Evolutionary conservation across 202 grass and related monocot species (phyloP), one percentile per base, ranked within the genome.

Genomic region (Schoenoplectus tabernaemontani): DNA sequence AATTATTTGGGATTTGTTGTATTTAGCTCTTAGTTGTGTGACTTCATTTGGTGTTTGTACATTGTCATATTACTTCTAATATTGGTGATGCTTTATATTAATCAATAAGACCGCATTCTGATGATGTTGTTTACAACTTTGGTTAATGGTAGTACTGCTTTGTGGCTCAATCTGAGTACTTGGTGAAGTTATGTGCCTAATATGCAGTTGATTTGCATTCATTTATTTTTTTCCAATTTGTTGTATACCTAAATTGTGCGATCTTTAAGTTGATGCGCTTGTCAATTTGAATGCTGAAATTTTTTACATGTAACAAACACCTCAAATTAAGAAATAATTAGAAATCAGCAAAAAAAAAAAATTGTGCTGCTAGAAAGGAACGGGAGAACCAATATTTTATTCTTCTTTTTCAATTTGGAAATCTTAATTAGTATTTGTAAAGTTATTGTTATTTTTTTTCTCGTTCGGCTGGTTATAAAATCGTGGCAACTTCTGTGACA

Each of bases 41-140:
- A 11, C 22, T 33, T 4, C 17, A 32, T 51, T n/a, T 24, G 5
- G 5, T 7, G 26, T 26, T 32, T 9, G 44, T 17, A 17, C 44
- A 33, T 33, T 74, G 69, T 32, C 46, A 9, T 51, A 5, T 73
- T 53, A 73, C 69, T 73, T 73, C 68, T 73, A 73, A 16, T 51
- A 32, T 9, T 51, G 42, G 68, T 73, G 6, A 73, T 51, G 13
- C 69, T n/a, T 50, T n/a, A 73, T 17, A 28, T 73, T 73, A n/a
- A 33, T 73, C 23, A 46, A 33, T 51, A n/a, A 41, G 13, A 33
- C 38, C 2, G 7, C 46, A 71, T 48, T 47, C 7, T 47, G 39
- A n/a, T n/a, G n/a, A n/a, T n/a, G n/a, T n/a, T n/a, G n/a, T n/a
- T n/a, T n/a, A n/a, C n/a, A n/a, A n/a, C n/a, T n/a, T n/a, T n/a